A percentile compares a stretch with the other conserved stretches of the same genome.
phyloP scores from a whole-genome alignment of 164 flowering plant species.

The Annona squamosa region DNA sequence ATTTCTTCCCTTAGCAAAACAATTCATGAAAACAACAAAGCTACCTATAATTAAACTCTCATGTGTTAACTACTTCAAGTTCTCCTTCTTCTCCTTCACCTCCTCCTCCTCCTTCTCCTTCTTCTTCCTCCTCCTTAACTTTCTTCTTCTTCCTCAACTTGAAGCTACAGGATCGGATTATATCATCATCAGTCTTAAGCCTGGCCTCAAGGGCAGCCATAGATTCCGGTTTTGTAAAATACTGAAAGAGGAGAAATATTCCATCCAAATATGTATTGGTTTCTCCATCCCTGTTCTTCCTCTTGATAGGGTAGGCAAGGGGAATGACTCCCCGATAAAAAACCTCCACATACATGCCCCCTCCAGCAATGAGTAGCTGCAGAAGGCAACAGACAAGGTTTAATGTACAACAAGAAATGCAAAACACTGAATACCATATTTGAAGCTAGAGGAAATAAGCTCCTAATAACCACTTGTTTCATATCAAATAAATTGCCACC shows the following conservation, averaged over 20 bases:
- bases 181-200: slow-evolving; percentile 56
- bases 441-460: neutral
- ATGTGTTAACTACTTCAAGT: too few species aligned
- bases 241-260: slow-evolving; percentile 86
- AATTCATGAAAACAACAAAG: too few species aligned
- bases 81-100: too few species aligned
- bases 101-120: too few species aligned
- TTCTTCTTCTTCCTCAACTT: slow-evolving; percentile 66
- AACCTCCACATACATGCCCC: slow-evolving; percentile 93
- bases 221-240: slow-evolving; percentile 62
- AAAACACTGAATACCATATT: neutral
- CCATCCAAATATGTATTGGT: slow-evolving; percentile 88
- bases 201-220: slow-evolving; percentile 42
- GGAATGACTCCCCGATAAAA: slow-evolving; percentile 96
- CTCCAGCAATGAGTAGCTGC: slow-evolving; percentile 93
- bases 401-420: neutral
- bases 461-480: neutral
- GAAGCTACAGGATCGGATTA: slow-evolving; percentile 70
- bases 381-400: slow-evolving; percentile 4
- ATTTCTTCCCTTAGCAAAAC: too few species aligned
- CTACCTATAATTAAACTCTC: too few species aligned
- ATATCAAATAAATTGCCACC: too few species aligned
- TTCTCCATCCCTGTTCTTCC: slow-evolving; percentile 86
- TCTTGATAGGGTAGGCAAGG: slow-evolving; percentile 76
- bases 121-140: too few species aligned